Evolutionary conservation across 768 basidiomycete genomes (phyloP).

Genomic region (Lactarius hatsudake): DNA sequence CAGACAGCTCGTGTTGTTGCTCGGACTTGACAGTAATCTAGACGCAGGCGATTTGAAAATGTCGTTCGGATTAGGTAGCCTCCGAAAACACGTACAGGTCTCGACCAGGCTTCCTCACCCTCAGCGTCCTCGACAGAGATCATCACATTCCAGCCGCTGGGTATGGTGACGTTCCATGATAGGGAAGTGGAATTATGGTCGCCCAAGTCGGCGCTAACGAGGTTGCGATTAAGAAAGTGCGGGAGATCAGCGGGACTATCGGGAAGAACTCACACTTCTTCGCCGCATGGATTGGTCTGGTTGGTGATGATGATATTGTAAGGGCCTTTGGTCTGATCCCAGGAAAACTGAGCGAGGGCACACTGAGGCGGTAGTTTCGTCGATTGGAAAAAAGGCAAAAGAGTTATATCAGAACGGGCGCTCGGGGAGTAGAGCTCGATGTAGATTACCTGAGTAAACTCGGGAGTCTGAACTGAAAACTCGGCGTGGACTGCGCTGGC

Average conservation of each 20-base stretch:
- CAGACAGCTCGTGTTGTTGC: conserved; percentile 42
- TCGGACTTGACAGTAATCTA: conserved; percentile 39
- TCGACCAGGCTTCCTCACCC: conserved; percentile 60
- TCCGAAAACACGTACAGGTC: neutral
- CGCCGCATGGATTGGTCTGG: conserved; percentile 54
- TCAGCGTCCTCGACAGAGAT: conserved; percentile 52
- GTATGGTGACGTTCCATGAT: conserved; percentile 46
- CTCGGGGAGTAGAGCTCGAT: neutral
- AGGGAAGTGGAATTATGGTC: conserved; percentile 46
- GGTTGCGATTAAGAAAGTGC: conserved; percentile 6
- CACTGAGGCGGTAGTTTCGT: conserved; percentile 44
- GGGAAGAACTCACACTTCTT: conserved; percentile 48
- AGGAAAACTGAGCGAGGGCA: conserved; percentile 46
- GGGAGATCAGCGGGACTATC: neutral
- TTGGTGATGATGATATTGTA: conserved; percentile 59
- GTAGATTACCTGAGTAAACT: conserved; percentile 48
- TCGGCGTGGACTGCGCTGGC: conserved; percentile 51
- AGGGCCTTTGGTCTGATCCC: conserved; percentile 47
- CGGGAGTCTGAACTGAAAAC: conserved; percentile 52
- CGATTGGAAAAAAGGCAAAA: conserved; percentile 6
- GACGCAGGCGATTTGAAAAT: neutral
- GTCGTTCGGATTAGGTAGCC: neutral
- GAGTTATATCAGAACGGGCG: neutral
- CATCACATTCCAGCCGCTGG: conserved; percentile 47
- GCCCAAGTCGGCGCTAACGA: conserved; percentile 51